These are phyloP conservation scores for Venturiaceae sp. DNA, from an alignment of 2,329 filamentous ascomycete genomes.

Conservation along the genomic window DNA sequence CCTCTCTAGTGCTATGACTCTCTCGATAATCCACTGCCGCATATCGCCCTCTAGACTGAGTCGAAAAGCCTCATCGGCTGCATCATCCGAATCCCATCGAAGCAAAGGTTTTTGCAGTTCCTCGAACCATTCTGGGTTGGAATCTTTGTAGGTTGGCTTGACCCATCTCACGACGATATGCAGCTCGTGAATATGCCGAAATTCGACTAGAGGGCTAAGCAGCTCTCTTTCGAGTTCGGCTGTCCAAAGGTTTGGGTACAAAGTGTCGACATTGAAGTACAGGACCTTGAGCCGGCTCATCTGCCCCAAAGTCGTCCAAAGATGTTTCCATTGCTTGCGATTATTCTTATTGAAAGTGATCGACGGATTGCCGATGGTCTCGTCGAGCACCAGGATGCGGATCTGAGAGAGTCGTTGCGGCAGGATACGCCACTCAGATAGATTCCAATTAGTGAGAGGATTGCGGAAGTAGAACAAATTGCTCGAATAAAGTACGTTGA, in stretches of 20 bases:
- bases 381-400: not conserved
- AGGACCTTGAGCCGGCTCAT: conserved; percentile 2
- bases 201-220: not conserved
- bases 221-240: not conserved
- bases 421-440: conserved; percentile 1
- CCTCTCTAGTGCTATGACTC: not conserved
- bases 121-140: not conserved
- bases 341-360: not conserved
- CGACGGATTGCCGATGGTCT: conserved; percentile 3
- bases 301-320: not conserved
- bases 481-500: not conserved
- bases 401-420: conserved; percentile 1
- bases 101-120: not conserved
- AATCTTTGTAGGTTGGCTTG: not conserved
- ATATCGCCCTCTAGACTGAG: not conserved
- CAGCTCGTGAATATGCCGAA: not conserved
- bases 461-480: conserved; percentile 7
- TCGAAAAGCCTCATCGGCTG: not conserved
- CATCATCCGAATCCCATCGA: not conserved
- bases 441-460: not conserved
- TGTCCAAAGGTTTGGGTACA: conserved; percentile 3
- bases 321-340: not conserved
- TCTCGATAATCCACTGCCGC: not conserved
- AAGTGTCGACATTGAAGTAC: conserved; percentile 5
- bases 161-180: conserved; percentile 1